Evolutionary conservation across 2,329 filamentous ascomycete species (phyloP).

Genomic region (Colletotrichum lindemuthianum): DNA sequence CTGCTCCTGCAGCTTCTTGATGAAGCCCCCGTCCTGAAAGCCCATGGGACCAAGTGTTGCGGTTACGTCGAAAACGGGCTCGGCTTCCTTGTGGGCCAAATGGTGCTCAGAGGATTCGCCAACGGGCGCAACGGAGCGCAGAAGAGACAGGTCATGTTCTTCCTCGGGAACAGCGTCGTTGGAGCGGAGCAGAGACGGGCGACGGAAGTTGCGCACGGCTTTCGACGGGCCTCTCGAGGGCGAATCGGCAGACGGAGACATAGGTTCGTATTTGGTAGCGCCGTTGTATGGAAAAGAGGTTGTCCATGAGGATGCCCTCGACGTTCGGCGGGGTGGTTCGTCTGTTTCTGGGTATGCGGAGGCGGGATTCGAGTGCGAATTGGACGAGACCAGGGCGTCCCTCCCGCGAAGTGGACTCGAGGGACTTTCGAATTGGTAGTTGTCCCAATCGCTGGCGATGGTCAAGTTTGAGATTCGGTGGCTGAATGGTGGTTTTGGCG

Average conservation of each 20-base stretch:
- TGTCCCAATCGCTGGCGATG: conserved; percentile 43
- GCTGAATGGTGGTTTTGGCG: conserved; percentile 36
- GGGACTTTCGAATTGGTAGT: conserved; percentile 41
- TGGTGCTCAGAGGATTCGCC: conserved; percentile 47
- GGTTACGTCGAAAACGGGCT: conserved; percentile 55
- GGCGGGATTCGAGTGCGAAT: conserved; percentile 45
- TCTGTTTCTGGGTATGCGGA: conserved; percentile 13
- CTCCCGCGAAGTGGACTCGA: conserved; percentile 44
- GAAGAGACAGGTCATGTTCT: conserved; percentile 55
- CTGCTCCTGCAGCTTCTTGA: conserved; percentile 58
- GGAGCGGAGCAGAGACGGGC: conserved; percentile 40
- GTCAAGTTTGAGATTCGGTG: conserved; percentile 49
- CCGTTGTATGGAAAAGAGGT: conserved; percentile 43
- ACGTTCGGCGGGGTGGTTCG: conserved; percentile 4
- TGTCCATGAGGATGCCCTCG: conserved; percentile 39
- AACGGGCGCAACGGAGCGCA: conserved; percentile 53
- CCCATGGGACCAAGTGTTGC: conserved; percentile 57
- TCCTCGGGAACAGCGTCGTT: conserved; percentile 50
- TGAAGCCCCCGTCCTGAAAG: conserved; percentile 54
- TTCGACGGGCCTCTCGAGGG: conserved; percentile 40
- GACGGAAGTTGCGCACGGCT: conserved; percentile 40
- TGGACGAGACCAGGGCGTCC: conserved; percentile 53
- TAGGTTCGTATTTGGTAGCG: conserved; percentile 39
- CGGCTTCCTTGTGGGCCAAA: conserved; percentile 41
- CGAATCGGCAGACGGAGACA: conserved; percentile 34